Conservation (phyloP, 306 rosid genomes). For the Hylodesmum podocarpum region DNA sequence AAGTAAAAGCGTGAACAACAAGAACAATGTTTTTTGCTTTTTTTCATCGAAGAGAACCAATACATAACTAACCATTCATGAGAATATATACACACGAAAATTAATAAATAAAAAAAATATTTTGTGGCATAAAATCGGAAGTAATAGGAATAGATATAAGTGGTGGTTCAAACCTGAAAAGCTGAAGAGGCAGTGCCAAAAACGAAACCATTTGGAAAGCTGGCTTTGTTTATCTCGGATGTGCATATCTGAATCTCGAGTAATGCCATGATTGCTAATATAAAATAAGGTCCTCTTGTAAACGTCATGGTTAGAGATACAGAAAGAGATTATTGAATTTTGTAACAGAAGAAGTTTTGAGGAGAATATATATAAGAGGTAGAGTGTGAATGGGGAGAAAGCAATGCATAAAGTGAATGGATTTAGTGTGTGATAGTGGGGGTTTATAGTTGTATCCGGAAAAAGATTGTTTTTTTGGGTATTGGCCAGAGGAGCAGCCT, state of each 20-base stretch:
- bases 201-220: conserved; percentile 72
- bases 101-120: not conserved
- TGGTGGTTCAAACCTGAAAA: conserved; percentile 77
- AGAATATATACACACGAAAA: too few species aligned
- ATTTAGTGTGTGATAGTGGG: not conserved
- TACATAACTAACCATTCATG: too few species aligned
- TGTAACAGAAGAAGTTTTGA: not conserved
- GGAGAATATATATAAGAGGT: too few species aligned
- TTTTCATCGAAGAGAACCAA: too few species aligned
- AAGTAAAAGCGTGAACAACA: too few species aligned
- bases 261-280: conserved; percentile 20
- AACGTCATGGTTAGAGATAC: conserved; percentile 37
- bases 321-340: not conserved
- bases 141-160: not conserved
- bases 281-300: conserved; percentile 33
- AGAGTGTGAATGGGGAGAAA: too few species aligned
- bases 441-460: not conserved
- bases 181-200: conserved; percentile 99
- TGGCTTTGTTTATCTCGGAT: conserved; percentile 47
- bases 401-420: not conserved
- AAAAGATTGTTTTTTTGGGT: not conserved
- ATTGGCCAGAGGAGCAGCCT: too few species aligned
- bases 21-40: too few species aligned
- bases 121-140: not conserved
- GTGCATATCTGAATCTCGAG: conserved; percentile 41